These are phyloP conservation scores for Trypanosoma melophagium DNA, from an alignment of 208 protist species.

Conservation along the genomic window DNA sequence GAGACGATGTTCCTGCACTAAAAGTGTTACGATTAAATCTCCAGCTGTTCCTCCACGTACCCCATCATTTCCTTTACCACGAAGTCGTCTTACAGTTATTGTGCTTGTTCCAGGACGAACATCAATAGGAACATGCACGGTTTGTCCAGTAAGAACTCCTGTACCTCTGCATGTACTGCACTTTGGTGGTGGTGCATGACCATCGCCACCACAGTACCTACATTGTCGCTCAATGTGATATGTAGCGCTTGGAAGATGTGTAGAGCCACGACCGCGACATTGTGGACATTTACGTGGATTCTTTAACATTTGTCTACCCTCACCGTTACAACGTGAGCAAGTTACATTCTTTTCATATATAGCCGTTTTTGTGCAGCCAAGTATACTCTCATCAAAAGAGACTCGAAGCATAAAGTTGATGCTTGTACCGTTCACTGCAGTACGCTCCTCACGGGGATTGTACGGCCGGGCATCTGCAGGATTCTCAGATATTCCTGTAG, in stretches of 20 bases:
- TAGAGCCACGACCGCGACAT: constrained; percentile 73
- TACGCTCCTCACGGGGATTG: constrained; percentile 39
- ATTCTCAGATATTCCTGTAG: constrained; percentile 33
- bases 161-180: constrained; percentile 64
- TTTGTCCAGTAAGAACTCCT: constrained; percentile 43
- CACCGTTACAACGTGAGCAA: constrained; percentile 59
- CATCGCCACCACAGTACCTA: constrained; percentile 74
- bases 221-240: constrained; percentile 87
- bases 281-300: constrained; percentile 65
- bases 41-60: constrained; percentile 74
- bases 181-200: constrained; percentile 49
- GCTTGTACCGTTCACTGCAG: constrained; percentile 44
- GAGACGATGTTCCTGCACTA: constrained; percentile 71
- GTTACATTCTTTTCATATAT: constrained; percentile 40
- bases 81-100: constrained; percentile 40
- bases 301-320: constrained; percentile 36
- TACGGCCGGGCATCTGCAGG: constrained; percentile 31
- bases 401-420: constrained; percentile 68
- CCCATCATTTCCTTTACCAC: constrained; percentile 76
- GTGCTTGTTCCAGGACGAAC: constrained; percentile 42
- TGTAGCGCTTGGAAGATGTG: constrained; percentile 72
- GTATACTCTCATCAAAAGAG: constrained; percentile 71
- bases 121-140: constrained; percentile 34
- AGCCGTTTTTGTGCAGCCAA: constrained; percentile 53
- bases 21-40: constrained; percentile 69